Evolutionary conservation across 2,329 filamentous ascomycete genomes (phyloP).

Genomic region (Acrodontium crateriforme): DNA sequence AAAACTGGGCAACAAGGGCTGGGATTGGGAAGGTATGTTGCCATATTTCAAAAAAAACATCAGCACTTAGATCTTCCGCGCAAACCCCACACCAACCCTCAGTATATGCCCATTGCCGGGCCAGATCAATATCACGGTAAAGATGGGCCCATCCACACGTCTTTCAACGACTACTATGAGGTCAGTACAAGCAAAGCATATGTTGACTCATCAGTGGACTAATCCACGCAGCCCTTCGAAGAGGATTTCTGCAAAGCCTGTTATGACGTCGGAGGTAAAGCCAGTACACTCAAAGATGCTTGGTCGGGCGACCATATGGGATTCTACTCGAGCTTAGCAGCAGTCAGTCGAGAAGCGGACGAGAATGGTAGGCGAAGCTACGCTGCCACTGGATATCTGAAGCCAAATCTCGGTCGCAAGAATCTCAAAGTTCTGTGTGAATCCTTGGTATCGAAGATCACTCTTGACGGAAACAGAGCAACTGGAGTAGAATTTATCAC

Average conservation of each 20-base stretch:
- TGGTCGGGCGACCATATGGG: conserved; percentile 22
- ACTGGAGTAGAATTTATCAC: conserved; percentile 29
- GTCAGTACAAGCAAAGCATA: conserved; percentile 1
- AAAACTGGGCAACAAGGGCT: conserved; percentile 13
- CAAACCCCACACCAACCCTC: conserved; percentile 9
- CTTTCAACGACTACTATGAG: conserved; percentile 23
- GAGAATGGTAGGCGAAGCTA: conserved; percentile 10
- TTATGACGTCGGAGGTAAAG: conserved; percentile 18
- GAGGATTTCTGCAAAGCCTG: conserved; percentile 23
- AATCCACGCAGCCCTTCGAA: conserved; percentile 25
- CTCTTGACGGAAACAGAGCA: conserved; percentile 12
- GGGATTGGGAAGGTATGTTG: conserved; percentile 16
- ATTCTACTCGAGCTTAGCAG: conserved; percentile 20
- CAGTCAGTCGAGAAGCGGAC: conserved; percentile 16
- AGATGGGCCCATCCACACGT: conserved; percentile 16
- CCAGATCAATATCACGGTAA: conserved; percentile 15
- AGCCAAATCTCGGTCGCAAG: conserved; percentile 4
- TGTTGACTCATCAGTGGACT: too few species aligned
- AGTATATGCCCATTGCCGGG: conserved; percentile 17
- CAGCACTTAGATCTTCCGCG: conserved; percentile 16
- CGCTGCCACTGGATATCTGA: conserved; percentile 11
- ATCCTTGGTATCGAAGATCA: conserved; percentile 8
- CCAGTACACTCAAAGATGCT: conserved; percentile 18
- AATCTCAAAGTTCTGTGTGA: conserved; percentile 9
- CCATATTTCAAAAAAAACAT: conserved; percentile 20